These are phyloP conservation scores for Gamarada debralockiae DNA, from an alignment of 495 filamentous ascomycete genomes.

Conservation along the genomic window DNA sequence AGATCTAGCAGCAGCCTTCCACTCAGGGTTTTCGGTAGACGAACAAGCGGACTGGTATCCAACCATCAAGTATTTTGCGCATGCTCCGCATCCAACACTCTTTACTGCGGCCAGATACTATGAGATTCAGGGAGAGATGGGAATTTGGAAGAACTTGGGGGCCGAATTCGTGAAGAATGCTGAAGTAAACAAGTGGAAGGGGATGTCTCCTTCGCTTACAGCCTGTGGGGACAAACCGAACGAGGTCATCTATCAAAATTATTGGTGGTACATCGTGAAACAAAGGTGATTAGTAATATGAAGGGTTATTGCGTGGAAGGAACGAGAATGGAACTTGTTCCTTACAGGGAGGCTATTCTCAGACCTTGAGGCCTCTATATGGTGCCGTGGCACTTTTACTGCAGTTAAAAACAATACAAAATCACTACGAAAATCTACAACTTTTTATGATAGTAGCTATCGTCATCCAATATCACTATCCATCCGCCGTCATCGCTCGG, in stretches of 20 bases:
- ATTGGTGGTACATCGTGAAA: slow-evolving; percentile 10
- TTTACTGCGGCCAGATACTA: slow-evolving; percentile 8
- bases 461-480: too few relatives aligned
- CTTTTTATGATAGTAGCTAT: too few relatives aligned
- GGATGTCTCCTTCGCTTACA: slow-evolving; percentile 4
- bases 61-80: slow-evolving; percentile 4
- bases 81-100: slow-evolving; percentile 24
- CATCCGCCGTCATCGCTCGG: too few relatives aligned
- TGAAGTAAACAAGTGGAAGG: slow-evolving; percentile 10
- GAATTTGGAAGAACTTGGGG: slow-evolving; percentile 2
- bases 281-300: slow-evolving; percentile 10
- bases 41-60: slow-evolving; percentile 2
- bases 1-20: slow-evolving; percentile 6
- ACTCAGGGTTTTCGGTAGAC: slow-evolving; percentile 4
- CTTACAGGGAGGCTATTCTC: not conserved
- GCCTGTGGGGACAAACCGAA: slow-evolving; percentile 4
- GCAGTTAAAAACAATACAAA: too few relatives aligned
- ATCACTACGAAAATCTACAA: too few relatives aligned
- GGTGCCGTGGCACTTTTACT: too few relatives aligned
- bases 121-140: slow-evolving; percentile 11
- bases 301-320: slow-evolving; percentile 2
- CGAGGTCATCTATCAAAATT: slow-evolving; percentile 9
- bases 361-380: too few relatives aligned
- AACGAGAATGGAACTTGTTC: slow-evolving; percentile 5
- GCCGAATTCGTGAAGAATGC: slow-evolving; percentile 1